Base-by-base conservation (phyloP, 768 basidiomycete genomes). In the Austroboletus festivus region DNA sequence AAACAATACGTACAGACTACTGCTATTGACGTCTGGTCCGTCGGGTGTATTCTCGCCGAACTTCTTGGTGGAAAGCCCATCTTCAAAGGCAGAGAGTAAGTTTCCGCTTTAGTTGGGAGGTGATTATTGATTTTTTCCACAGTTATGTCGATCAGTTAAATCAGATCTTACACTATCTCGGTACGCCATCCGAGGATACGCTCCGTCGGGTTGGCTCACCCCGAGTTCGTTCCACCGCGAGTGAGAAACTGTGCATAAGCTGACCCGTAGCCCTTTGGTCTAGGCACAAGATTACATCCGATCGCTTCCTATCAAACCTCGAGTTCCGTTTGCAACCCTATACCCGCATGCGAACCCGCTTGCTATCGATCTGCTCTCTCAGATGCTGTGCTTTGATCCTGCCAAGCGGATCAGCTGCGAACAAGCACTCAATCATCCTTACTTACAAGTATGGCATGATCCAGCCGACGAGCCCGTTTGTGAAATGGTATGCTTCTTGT, bases 131-230 rank as follows among this genome's bases (percentile, higher is more conserved):
- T 33, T 47, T 15, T 53, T 31, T 45, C 15, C 46, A 9, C 60
- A 92, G 89, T 64, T 98, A 99, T 64, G 95, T 99, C 47, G 96
- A 99, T 67, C 96, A 99, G 67, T 77, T 98, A 43, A 98, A 98
- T 64, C 93, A 96, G 69, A 97, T 99, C 62, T 76, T 99, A 31
- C 94, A 98, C 68, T 92, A 94, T 62, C 83, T 98, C n/a, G 96
- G 96, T 21, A 98, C 96, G 1, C 96, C 95, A 1, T 89, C 90
- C 18, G 96, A 99, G 65, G 92, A 95, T 53, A 97, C 96, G 0
- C 81, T 99, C 12, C 85, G 95, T 39, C 85, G 96, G 40, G 95
- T 99, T 43, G 96, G 96, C 21, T 93, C 89, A 31, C 95, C 96
- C 28, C 79, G 96, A 51, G 93, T 93, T 61, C 41, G 83, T 73